Conservation (phyloP, 169 alveolate species). For the Plasmodium falciparum region DNA sequence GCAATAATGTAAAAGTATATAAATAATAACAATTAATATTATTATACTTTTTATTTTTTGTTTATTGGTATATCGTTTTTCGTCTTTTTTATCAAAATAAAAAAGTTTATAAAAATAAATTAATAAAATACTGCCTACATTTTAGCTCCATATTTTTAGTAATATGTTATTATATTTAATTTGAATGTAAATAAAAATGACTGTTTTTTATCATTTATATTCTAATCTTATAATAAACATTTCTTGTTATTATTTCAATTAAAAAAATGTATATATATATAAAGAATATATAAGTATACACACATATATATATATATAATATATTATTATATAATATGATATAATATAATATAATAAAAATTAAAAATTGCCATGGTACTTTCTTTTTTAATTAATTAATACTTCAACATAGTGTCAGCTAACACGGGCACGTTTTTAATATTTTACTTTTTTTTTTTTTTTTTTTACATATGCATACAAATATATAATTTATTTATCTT, state of each 20-base stretch:
- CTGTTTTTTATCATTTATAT: conserved; percentile 8
- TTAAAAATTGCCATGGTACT: conserved; percentile 31
- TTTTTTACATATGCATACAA: not conserved
- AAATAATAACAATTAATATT: no score
- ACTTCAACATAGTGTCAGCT: conserved; percentile 6
- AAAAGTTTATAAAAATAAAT: not conserved
- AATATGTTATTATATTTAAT: not conserved
- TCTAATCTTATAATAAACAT: conserved; percentile 29
- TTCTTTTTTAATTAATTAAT: conserved; percentile 19
- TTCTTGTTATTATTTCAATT: conserved; percentile 30
- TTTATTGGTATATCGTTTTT: no score
- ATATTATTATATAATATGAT: not conserved
- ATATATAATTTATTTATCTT: not conserved
- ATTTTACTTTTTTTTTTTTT: conserved; percentile 7
- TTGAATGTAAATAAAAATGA: conserved; percentile 27
- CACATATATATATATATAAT: conserved; percentile 14
- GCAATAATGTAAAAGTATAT: no score
- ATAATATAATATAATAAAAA: conserved; percentile 16
- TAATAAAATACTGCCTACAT: not conserved
- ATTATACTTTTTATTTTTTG: no score
- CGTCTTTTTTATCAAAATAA: conserved; percentile 7
- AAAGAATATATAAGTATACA: conserved; percentile 25
- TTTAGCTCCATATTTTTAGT: not conserved
- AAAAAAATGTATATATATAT: not conserved
- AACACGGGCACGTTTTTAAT: conserved; percentile 12